Evolutionary conservation across 306 rosid species (phyloP), one percentile per base, ranked within the genome.

Genomic region (Carpinus viminea): DNA sequence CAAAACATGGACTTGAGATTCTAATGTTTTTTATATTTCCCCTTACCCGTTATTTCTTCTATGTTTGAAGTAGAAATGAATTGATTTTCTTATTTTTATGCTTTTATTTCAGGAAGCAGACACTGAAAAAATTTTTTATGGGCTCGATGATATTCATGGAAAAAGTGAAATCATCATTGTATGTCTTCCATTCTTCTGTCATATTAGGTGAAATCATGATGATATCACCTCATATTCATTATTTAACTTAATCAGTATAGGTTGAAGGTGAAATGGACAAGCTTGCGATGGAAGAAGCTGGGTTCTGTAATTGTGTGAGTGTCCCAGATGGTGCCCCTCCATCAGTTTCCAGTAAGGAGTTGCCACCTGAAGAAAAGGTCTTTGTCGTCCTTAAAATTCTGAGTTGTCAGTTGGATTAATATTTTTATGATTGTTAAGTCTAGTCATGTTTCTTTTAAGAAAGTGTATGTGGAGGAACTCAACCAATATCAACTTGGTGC

Each of bases 271-370:
- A 95, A 80, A 90, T 95, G 82, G 98, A 95, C 88, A 93, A 95
- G 89, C 97, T 95, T 84, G 93, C 99, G 54, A 83, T 93, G 96
- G 99, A 93, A 90, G 99, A 95, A 87, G 98, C 99, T 83, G 99
- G 99, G 68, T 85, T 87, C 81, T 81, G 75, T 70, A 95, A 95
- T 79, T 95, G 99, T 28, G 92, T 93, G 56, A 95, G 98, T 86
- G 99, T 95, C 77, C 99, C 99, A 60, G 96, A 95, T 80, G 99
- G 99, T 79, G 99, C 99, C 68, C 98, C 99, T 73, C 53, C 96
- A 52, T 41, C 84, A 70, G 89, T 88, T 78, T 93, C 99, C 68
- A 13, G 76, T 53, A 92, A 87, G 65, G 91, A 90, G 10, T 76
- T 94, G 85, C 98, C 98, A 59, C 76, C 94, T 74, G 57, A 50